These are phyloP conservation scores for Neonectria faginata DNA, from an alignment of 2,329 filamentous ascomycete genomes.

Conservation along the genomic window DNA sequence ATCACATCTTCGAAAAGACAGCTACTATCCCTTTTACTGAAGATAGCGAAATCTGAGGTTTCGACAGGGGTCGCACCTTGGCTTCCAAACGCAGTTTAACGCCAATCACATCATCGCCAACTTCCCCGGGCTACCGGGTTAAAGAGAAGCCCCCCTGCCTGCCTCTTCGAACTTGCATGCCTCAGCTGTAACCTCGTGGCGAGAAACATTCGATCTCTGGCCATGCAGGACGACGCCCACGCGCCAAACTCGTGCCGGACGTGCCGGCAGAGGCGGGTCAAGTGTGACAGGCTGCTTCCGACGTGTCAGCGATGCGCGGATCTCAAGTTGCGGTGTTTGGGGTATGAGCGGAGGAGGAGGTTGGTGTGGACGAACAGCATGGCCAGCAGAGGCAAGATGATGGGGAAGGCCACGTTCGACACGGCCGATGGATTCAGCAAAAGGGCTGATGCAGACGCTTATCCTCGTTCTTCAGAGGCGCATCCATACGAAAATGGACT, in stretches of 20 bases:
- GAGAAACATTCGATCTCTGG: background rate
- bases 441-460: background rate
- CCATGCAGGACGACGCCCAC: constrained; percentile 8
- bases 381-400: constrained; percentile 28
- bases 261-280: constrained; percentile 28
- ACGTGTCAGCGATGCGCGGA: constrained; percentile 17
- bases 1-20: background rate
- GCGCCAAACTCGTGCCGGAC: constrained; percentile 28
- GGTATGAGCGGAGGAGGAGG: constrained; percentile 22
- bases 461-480: background rate
- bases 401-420: constrained; percentile 24
- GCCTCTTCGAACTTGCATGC: background rate
- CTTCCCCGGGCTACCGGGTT: constrained; percentile 1
- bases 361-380: constrained; percentile 27
- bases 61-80: constrained; percentile 25
- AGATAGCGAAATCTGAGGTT: constrained; percentile 6
- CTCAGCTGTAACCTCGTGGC: background rate
- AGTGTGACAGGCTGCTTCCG: constrained; percentile 25
- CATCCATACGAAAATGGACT: background rate
- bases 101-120: constrained; percentile 17
- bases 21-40: background rate
- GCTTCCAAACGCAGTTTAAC: constrained; percentile 27
- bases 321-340: constrained; percentile 22
- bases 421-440: no score
- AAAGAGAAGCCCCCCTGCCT: background rate